phyloP scores from a whole-genome alignment of 257 asterid species.

The Linderniella brevidens region DNA sequence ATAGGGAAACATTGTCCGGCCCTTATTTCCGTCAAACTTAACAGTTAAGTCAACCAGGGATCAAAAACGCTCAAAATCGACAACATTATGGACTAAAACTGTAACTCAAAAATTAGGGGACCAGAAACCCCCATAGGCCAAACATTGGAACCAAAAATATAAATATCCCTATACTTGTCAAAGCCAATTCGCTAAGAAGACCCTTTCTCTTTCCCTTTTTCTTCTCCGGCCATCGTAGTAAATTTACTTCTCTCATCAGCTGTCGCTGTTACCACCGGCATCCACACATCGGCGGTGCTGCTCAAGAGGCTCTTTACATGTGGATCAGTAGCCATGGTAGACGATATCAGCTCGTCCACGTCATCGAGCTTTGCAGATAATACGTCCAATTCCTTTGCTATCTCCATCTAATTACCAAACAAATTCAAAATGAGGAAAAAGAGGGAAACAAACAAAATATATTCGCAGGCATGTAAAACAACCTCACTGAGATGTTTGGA shows the following conservation, averaged over 20 bases:
- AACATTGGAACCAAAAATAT: too few relatives aligned
- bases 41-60: too few relatives aligned
- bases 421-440: not conserved
- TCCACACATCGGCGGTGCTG: conserved; percentile 79
- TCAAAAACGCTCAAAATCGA: too few relatives aligned
- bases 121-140: too few relatives aligned
- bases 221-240: conserved; percentile 21
- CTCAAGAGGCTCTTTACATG: conserved; percentile 56
- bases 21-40: too few relatives aligned
- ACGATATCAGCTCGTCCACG: conserved; percentile 74
- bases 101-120: too few relatives aligned
- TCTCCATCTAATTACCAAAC: conserved; percentile 38
- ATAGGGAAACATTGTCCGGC: too few relatives aligned
- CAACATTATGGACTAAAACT: too few relatives aligned
- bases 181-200: conserved; percentile 16
- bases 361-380: conserved; percentile 63
- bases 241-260: conserved; percentile 68
- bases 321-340: conserved; percentile 65
- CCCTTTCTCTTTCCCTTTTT: conserved; percentile 21
- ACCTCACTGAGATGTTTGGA: conserved; percentile 74
- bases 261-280: conserved; percentile 84
- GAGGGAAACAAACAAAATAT: not conserved
- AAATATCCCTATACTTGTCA: not conserved
- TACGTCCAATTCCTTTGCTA: conserved; percentile 73
- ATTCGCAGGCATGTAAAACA: conserved; percentile 9